Base-by-base conservation (phyloP, 2,329 filamentous ascomycete genomes). In the Claviceps monticola region DNA sequence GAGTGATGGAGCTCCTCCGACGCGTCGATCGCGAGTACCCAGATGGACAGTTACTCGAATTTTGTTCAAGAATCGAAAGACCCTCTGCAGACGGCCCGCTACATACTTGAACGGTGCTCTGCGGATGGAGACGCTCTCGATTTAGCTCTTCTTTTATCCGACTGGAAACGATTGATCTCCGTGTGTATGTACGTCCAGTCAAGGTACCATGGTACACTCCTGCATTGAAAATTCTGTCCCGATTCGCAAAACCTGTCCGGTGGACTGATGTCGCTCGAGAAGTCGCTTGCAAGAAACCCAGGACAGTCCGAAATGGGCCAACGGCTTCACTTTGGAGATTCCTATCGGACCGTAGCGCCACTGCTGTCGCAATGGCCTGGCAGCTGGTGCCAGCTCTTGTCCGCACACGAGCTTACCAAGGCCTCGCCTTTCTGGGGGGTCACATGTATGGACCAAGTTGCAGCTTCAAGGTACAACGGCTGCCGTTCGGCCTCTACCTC, bases 401-500 rank as follows among this genome's bases (percentile, higher is more conserved):
- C 13, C 51, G 51, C 26, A 38, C 43, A 50, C 21, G 23, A 48
- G 37, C 26, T 14, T 53, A 50, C 45, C 36, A 13, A 17, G 46
- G 46, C n/a, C 46, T 52, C 23, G 34, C 19, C 16, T 46, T 11
- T 41, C 39, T 47, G 14, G 48, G 38, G 1, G 13, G 3, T 17
- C 36, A 21, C 14, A 47, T 58, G 38, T 57, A 57, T 51, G 55
- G 56, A 8, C 23, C 49, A 36, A 52, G 51, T 19, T 48, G 17
- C 39, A 56, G 54, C 45, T 37, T 54, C n/a, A 49, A 54, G 1
- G 57, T 57, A 23, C 58, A 57, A 50, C 51, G 48, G 16, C 49
- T 59, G 42, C 56, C 56, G 11, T 56, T 58, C 46, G 56, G 58
- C 4, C 49, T 59, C 34, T 57, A 57, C 44, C 17, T 56, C 37